Percentiles rank a stretch among this genome's conserved stretches.
Evolutionary conservation across 352 stramenopile genomes (phyloP).

Genomic region (Phytopythium ostracodes): DNA sequence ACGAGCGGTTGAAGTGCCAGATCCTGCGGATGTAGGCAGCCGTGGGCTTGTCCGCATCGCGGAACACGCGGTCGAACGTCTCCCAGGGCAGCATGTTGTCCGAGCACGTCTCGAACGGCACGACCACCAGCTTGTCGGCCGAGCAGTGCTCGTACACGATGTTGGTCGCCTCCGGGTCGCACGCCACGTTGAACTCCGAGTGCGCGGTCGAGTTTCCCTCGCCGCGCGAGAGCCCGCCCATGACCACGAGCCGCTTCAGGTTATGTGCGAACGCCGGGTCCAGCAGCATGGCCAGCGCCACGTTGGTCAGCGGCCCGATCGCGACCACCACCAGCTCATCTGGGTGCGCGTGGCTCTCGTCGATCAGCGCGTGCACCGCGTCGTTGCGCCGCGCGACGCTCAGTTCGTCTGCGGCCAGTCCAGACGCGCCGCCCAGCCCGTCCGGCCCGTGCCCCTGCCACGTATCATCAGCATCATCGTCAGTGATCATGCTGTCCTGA

Average conservation of each 20-base stretch:
- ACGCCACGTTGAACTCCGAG: constrained; percentile 78
- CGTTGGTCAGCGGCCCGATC: constrained; percentile 74
- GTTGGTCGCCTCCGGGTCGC: constrained; percentile 72
- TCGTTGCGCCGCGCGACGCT: constrained; percentile 43
- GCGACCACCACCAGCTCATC: constrained; percentile 74
- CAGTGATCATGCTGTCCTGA: too few species aligned
- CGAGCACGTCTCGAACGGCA: constrained; percentile 66
- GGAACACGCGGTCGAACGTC: constrained; percentile 67
- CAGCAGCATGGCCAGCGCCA: constrained; percentile 69
- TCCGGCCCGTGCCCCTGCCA: constrained; percentile 64
- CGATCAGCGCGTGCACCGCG: constrained; percentile 61
- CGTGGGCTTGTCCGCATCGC: constrained; percentile 28
- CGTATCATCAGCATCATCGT: constrained; percentile 4
- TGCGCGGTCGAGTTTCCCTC: constrained; percentile 66
- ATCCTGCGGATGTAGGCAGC: constrained; percentile 53
- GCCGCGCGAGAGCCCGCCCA: constrained; percentile 69
- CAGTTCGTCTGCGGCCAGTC: constrained; percentile 27
- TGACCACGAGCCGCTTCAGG: constrained; percentile 65
- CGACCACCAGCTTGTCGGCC: constrained; percentile 52
- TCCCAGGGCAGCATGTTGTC: constrained; percentile 58
- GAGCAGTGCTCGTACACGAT: constrained; percentile 69
- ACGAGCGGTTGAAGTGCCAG: constrained; percentile 57
- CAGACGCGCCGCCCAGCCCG: constrained; percentile 55
- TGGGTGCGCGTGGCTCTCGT: constrained; percentile 46
- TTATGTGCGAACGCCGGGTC: constrained; percentile 61